Evolutionary conservation across 345 rosid species (phyloP).

Genomic region (Melaleuca alternifolia): DNA sequence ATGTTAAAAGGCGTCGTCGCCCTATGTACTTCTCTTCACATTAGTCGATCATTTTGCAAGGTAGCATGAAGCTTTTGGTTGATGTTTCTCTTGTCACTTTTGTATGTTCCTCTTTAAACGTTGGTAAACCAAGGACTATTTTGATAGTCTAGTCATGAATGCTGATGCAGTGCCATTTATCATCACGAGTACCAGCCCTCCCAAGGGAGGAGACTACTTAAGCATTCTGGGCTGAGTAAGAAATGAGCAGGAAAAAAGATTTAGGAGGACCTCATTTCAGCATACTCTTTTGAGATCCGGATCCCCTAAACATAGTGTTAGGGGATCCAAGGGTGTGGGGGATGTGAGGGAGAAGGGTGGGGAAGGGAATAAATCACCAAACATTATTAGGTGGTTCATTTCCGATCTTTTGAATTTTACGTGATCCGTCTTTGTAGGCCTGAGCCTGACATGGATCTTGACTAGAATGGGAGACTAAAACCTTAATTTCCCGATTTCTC

Average conservation of each 20-base stretch:
- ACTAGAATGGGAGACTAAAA: neutral
- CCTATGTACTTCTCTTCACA: neutral
- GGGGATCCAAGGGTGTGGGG: no score
- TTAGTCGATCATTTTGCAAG: neutral
- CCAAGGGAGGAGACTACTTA: neutral
- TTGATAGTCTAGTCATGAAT: neutral
- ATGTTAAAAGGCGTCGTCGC: neutral
- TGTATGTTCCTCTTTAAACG: neutral
- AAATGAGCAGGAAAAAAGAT: neutral
- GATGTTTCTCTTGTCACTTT: neutral
- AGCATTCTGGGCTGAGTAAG: neutral
- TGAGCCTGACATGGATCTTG: neutral
- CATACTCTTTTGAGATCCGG: no score
- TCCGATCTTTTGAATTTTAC: neutral
- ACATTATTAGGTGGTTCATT: no score
- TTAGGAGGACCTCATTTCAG: neutral
- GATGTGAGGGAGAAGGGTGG: no score
- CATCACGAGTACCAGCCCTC: neutral
- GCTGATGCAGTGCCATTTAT: neutral
- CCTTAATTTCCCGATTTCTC: neutral
- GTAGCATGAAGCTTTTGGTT: neutral
- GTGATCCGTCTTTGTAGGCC: neutral
- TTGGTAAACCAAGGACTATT: neutral
- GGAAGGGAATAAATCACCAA: no score
- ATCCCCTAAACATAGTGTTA: no score